phyloP scores from a whole-genome alignment of 2,329 filamentous ascomycete genomes.

The Fusarium sambucinum region DNA sequence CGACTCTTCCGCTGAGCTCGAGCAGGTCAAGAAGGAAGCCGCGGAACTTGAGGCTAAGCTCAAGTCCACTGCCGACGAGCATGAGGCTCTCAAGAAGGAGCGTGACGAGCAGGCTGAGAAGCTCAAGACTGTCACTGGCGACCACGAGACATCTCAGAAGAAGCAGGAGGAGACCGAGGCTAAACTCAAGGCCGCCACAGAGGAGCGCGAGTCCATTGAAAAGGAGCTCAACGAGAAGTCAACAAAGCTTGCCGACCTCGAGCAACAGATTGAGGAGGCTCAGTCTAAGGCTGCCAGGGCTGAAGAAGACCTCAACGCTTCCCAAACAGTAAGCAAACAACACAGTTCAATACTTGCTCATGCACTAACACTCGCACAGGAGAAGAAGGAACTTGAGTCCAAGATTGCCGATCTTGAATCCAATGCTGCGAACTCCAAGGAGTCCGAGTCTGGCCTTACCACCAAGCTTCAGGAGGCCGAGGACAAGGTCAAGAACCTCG shows the following conservation, averaged over 20 bases:
- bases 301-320: conserved; percentile 53
- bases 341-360: neutral
- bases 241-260: conserved; percentile 48
- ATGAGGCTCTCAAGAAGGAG: conserved; percentile 42
- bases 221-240: conserved; percentile 49
- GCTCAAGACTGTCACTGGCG: conserved; percentile 36
- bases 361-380: conserved; percentile 36
- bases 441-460: conserved; percentile 28
- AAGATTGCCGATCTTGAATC: conserved; percentile 34
- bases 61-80: conserved; percentile 42
- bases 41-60: conserved; percentile 46
- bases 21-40: conserved; percentile 34
- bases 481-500: conserved; percentile 29
- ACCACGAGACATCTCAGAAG: conserved; percentile 37
- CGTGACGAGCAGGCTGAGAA: conserved; percentile 37
- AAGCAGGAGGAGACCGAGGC: conserved; percentile 40
- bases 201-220: conserved; percentile 49
- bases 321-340: conserved; percentile 48
- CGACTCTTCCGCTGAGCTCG: conserved; percentile 43
- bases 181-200: conserved; percentile 46
- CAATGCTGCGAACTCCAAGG: conserved; percentile 33
- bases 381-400: conserved; percentile 44
- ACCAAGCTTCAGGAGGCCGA: conserved; percentile 23
- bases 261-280: conserved; percentile 51
- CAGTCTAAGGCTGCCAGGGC: conserved; percentile 55